phyloP scores from a whole-genome alignment of 2,329 filamentous ascomycete genomes.

The Paraphoma chrysanthemicola region DNA sequence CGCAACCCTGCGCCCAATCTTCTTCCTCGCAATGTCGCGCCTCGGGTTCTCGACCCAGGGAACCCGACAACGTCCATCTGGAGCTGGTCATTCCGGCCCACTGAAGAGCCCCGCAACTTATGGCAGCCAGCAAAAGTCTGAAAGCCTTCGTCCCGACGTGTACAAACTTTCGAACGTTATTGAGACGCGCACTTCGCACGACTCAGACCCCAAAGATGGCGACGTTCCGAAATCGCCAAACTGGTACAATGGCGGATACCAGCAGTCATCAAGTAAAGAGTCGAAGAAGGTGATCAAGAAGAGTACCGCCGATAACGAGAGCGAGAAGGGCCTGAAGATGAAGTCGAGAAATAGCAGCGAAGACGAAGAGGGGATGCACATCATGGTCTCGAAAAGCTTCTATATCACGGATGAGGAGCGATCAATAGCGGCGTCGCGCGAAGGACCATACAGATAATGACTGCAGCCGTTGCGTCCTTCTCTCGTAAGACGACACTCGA shows the following conservation, averaged over 20 bases:
- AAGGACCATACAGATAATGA: background rate
- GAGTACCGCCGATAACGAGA: slow-evolving; percentile 22
- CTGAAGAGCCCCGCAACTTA: slow-evolving; percentile 11
- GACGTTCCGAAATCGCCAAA: slow-evolving; percentile 15
- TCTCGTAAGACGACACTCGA: background rate
- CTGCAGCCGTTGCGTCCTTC: background rate
- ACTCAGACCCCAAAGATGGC: slow-evolving; percentile 3
- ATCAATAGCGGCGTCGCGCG: slow-evolving; percentile 10
- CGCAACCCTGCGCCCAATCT: slow-evolving; percentile 44
- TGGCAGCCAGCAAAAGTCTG: slow-evolving; percentile 18
- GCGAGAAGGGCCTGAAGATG: slow-evolving; percentile 29
- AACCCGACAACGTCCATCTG: slow-evolving; percentile 27
- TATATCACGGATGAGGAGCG: slow-evolving; percentile 39
- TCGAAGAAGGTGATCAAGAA: slow-evolving; percentile 17
- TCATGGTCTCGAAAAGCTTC: slow-evolving; percentile 41
- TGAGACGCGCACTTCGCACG: slow-evolving; percentile 23
- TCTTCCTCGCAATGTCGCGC: slow-evolving; percentile 30
- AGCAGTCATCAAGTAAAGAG: slow-evolving; percentile 9
- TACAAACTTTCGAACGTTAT: slow-evolving; percentile 28
- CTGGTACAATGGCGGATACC: slow-evolving; percentile 15
- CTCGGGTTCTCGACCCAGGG: slow-evolving; percentile 34
- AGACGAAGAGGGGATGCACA: slow-evolving; percentile 30
- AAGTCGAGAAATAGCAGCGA: slow-evolving; percentile 21
- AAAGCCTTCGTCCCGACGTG: slow-evolving; percentile 24
- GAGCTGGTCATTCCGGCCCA: slow-evolving; percentile 22